A percentile compares a stretch with the other conserved stretches of the same genome.
phyloP scores from a whole-genome alignment of 495 filamentous ascomycete species.

The Xylaria flabelliformis region DNA sequence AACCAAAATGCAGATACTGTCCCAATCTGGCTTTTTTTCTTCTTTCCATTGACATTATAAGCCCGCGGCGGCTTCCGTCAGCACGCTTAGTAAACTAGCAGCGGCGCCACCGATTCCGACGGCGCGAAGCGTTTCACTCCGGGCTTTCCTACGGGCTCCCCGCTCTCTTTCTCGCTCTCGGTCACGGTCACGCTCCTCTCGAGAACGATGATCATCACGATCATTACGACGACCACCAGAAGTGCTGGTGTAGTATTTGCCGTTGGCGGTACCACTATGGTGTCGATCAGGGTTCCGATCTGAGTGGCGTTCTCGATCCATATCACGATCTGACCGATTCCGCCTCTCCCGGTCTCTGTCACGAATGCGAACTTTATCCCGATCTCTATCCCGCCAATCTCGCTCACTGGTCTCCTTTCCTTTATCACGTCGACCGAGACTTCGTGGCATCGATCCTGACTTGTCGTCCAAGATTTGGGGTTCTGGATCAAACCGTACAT shows the following conservation, averaged over 20 bases:
- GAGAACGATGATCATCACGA: constrained; percentile 12
- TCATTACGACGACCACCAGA: constrained; percentile 15
- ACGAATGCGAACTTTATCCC: constrained; percentile 32
- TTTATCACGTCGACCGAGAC: constrained; percentile 33
- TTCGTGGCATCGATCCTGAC: constrained; percentile 41
- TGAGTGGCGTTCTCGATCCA: constrained; percentile 33
- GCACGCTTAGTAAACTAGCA: constrained; percentile 55
- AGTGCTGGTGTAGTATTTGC: constrained; percentile 15
- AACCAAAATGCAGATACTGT: no score
- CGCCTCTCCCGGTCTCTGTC: constrained; percentile 37
- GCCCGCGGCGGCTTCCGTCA: constrained; percentile 54
- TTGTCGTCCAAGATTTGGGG: constrained; percentile 46
- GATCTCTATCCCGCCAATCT: constrained; percentile 32
- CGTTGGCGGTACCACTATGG: constrained; percentile 18
- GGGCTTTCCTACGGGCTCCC: constrained; percentile 44
- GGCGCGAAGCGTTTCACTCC: constrained; percentile 49
- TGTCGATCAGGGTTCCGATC: constrained; percentile 38
- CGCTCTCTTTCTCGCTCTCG: constrained; percentile 32
- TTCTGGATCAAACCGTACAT: constrained; percentile 50
- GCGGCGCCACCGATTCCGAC: constrained; percentile 60
- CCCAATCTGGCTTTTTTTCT: no score
- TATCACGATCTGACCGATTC: constrained; percentile 35
- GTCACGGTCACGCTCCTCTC: constrained; percentile 17
- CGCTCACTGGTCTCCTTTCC: constrained; percentile 34
- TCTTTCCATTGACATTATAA: constrained; percentile 25